A percentile compares a stretch with the other conserved stretches of the same genome.
These are phyloP conservation scores for Arxiozyma telluris DNA, from an alignment of 1,139 yeast genomes.

Conservation along the genomic window DNA sequence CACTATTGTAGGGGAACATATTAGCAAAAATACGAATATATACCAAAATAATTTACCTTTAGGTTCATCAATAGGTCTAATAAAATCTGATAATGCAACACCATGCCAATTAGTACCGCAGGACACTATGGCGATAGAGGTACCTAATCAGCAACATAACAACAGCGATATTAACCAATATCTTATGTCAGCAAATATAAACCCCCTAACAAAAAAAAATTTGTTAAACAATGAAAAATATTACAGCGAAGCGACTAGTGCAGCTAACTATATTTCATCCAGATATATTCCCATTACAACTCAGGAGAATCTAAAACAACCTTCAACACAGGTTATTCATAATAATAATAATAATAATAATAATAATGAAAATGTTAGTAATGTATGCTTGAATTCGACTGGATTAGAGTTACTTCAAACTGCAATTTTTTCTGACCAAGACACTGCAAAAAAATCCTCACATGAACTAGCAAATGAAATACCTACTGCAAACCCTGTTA, in stretches of 20 bases:
- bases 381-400: background rate
- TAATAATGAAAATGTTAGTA: background rate
- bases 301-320: background rate
- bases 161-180: background rate
- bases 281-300: background rate
- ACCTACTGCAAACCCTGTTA: background rate
- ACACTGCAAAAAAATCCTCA: background rate
- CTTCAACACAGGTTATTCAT: background rate
- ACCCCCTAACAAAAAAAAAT: constrained; percentile 2
- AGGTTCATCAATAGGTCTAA: no score
- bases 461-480: background rate
- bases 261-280: background rate
- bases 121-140: background rate
- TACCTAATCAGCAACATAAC: background rate
- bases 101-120: background rate
- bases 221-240: constrained; percentile 1
- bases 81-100: background rate
- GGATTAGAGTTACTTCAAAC: background rate
- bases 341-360: background rate
- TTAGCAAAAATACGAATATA: background rate
- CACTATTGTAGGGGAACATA: background rate
- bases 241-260: background rate
- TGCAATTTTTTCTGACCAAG: background rate
- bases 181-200: background rate
- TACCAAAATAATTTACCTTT: background rate